Evolutionary conservation across 2,329 filamentous ascomycete species (phyloP).

Genomic region (Fusarium avenaceum): DNA sequence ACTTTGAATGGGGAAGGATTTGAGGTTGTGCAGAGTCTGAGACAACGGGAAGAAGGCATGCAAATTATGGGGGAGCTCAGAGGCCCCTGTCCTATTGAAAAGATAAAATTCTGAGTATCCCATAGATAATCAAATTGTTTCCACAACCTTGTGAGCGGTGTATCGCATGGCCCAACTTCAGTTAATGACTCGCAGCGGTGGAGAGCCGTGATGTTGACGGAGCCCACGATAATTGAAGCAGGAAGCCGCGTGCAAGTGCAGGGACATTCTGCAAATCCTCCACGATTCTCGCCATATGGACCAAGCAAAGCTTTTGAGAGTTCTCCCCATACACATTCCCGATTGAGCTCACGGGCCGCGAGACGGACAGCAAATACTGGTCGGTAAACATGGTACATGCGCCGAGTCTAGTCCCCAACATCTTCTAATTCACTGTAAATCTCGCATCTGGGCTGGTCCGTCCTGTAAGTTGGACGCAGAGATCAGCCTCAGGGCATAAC

Average conservation of each 20-base stretch:
- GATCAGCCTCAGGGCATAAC: slow-evolving; percentile 21
- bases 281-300: slow-evolving; percentile 46
- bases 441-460: slow-evolving; percentile 8
- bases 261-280: slow-evolving; percentile 40
- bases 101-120: slow-evolving; percentile 33
- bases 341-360: slow-evolving; percentile 41
- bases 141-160: slow-evolving; percentile 34
- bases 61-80: slow-evolving; percentile 53
- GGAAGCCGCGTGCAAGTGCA: slow-evolving; percentile 51
- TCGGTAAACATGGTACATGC: slow-evolving; percentile 28
- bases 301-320: slow-evolving; percentile 48
- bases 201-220: slow-evolving; percentile 32
- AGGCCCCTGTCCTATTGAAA: slow-evolving; percentile 48
- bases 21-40: slow-evolving; percentile 60
- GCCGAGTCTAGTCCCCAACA: slow-evolving; percentile 33
- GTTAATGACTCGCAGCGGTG: slow-evolving; percentile 27
- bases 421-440: slow-evolving; percentile 16
- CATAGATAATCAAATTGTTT: slow-evolving; percentile 29
- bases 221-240: slow-evolving; percentile 47
- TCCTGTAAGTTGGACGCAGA: slow-evolving; percentile 28
- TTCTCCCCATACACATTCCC: slow-evolving; percentile 36
- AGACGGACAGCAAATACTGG: slow-evolving; percentile 33
- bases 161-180: slow-evolving; percentile 26
- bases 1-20: slow-evolving; percentile 47
- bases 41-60: slow-evolving; percentile 58